Evolutionary conservation across 2,329 filamentous ascomycete species (phyloP).

Genomic region (Diplodia mutila): DNA sequence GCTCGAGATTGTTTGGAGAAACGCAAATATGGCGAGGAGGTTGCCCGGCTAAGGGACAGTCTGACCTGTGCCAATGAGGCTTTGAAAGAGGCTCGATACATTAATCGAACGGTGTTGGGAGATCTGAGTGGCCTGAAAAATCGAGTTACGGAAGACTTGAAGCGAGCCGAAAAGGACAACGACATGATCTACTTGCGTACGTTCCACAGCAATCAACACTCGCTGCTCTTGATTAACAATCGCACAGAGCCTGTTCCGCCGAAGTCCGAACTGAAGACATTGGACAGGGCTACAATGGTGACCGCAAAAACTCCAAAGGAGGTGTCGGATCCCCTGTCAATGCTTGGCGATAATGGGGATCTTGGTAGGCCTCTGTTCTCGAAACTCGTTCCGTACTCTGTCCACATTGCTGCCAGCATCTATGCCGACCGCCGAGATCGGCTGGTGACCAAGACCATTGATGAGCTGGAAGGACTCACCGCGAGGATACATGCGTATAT

Average conservation of each 20-base stretch:
- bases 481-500: slow-evolving; percentile 72
- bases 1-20: slow-evolving; percentile 92
- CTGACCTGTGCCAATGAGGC: slow-evolving; percentile 83
- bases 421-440: slow-evolving; percentile 91
- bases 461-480: slow-evolving; percentile 80
- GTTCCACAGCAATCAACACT: slow-evolving; percentile 32
- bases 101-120: slow-evolving; percentile 78
- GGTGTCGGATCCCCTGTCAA: slow-evolving; percentile 76
- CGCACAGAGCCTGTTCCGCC: slow-evolving; percentile 72
- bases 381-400: slow-evolving; percentile 91
- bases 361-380: slow-evolving; percentile 86
- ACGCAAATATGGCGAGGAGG: slow-evolving; percentile 91
- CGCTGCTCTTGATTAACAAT: not conserved
- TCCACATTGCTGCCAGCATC: slow-evolving; percentile 92
- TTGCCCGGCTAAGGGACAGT: slow-evolving; percentile 82
- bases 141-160: slow-evolving; percentile 82
- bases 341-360: slow-evolving; percentile 77
- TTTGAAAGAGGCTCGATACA: slow-evolving; percentile 78
- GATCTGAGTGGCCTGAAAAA: slow-evolving; percentile 84
- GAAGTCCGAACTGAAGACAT: slow-evolving; percentile 81
- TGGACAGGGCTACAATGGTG: slow-evolving; percentile 91
- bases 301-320: slow-evolving; percentile 77
- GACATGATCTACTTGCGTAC: slow-evolving; percentile 87
- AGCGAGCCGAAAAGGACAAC: slow-evolving; percentile 93
- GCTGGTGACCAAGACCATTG: slow-evolving; percentile 84